Percentiles rank a stretch among this genome's conserved stretches.
phyloP scores from a whole-genome alignment of 257 asterid species.

The Solanum okadae region DNA sequence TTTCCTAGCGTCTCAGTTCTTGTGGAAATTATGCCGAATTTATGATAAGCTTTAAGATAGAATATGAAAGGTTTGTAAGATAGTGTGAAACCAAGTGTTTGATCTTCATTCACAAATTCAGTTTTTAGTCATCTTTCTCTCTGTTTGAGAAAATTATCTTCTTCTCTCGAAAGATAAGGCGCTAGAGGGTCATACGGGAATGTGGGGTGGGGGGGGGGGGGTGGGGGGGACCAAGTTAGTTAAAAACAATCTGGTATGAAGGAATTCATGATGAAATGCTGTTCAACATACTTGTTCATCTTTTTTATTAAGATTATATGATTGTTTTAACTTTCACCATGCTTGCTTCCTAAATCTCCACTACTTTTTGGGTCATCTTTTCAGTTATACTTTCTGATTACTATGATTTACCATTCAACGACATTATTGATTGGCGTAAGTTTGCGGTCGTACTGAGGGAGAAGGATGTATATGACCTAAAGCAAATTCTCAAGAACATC shows the following conservation, averaged over 20 bases:
- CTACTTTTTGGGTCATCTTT: slow-evolving; percentile 11
- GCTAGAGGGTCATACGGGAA: not conserved
- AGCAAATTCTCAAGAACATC: slow-evolving; percentile 72
- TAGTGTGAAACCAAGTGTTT: not conserved
- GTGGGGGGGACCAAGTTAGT: not conserved
- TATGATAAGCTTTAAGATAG: not conserved
- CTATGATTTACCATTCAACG: slow-evolving; percentile 95
- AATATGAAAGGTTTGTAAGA: not conserved
- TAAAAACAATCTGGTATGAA: not conserved
- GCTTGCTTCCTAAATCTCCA: not conserved
- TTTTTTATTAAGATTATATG: not conserved
- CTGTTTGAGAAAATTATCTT: not conserved
- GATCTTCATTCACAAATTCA: not conserved
- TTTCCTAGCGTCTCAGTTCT: not conserved
- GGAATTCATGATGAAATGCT: not conserved
- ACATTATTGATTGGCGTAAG: slow-evolving; percentile 71
- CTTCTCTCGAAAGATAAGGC: not conserved
- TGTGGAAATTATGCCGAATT: not conserved
- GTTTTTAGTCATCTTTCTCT: not conserved
- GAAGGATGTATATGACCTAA: slow-evolving; percentile 86
- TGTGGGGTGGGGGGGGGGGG: too few species aligned
- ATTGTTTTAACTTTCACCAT: not conserved
- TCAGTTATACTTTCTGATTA: slow-evolving; percentile 92
- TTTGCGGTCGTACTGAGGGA: slow-evolving; percentile 73
- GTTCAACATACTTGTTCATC: not conserved